Conservation (phyloP, 2,329 filamentous ascomycete genomes). For the Fusarium pseudocircinatum region DNA sequence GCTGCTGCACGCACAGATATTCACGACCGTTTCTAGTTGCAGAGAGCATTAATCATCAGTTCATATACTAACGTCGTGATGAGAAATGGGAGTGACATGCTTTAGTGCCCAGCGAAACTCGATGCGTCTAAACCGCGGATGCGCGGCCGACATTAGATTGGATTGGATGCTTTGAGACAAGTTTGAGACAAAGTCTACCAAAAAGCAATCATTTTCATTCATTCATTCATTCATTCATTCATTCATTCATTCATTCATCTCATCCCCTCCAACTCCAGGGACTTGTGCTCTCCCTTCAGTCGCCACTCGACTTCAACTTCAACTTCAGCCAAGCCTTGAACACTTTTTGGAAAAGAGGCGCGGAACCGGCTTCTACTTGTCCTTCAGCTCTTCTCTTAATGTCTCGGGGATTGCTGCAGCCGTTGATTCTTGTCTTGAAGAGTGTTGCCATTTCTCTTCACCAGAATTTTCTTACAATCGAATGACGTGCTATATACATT, state of each 20-base stretch:
- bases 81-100: background rate
- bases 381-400: background rate
- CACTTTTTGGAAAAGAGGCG: background rate
- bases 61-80: background rate
- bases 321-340: background rate
- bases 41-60: background rate
- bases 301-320: background rate
- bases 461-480: background rate
- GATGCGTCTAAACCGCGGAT: background rate
- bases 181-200: background rate
- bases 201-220: constrained; percentile 2
- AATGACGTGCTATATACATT: background rate
- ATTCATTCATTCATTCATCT: background rate
- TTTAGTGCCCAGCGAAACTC: background rate
- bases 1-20: background rate
- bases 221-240: background rate
- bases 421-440: background rate
- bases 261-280: background rate
- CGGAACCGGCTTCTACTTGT: background rate
- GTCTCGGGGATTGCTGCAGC: background rate
- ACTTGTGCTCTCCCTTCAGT: constrained; percentile 1
- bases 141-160: background rate
- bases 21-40: background rate
- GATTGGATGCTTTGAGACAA: background rate
- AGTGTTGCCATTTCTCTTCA: background rate